These are phyloP conservation scores for Curvularia lunata DNA, from an alignment of 2,329 filamentous ascomycete species.

Conservation along the genomic window DNA sequence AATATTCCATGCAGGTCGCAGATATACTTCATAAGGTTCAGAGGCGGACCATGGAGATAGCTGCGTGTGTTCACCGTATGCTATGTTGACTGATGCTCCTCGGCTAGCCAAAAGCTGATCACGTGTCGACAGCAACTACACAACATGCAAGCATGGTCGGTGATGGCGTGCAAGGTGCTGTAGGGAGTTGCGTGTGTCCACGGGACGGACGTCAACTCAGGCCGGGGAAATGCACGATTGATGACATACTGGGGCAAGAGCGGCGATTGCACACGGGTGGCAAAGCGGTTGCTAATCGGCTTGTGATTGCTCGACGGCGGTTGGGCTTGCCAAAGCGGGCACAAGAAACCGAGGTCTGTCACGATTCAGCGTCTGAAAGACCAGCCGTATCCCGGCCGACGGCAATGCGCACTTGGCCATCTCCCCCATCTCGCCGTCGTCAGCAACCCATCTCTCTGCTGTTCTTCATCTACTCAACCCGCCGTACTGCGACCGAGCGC, in stretches of 20 bases:
- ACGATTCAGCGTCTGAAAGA: slow-evolving; percentile 28
- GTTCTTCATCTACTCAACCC: background rate
- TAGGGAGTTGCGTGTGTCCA: background rate
- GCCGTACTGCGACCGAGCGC: slow-evolving; percentile 5
- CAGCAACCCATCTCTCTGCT: background rate
- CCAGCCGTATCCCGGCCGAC: slow-evolving; percentile 27
- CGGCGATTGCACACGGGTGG: slow-evolving; percentile 1
- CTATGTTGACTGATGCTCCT: slow-evolving; percentile 36
- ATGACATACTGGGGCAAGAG: slow-evolving; percentile 5
- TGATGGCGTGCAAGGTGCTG: background rate
- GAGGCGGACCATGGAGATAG: slow-evolving; percentile 44
- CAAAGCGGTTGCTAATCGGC: slow-evolving; percentile 14
- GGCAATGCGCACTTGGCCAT: slow-evolving; percentile 2
- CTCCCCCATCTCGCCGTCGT: background rate
- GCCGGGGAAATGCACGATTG: background rate
- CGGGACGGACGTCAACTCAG: background rate
- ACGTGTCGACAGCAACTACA: background rate
- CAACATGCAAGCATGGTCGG: background rate
- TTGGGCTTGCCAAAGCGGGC: slow-evolving; percentile 33
- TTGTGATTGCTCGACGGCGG: slow-evolving; percentile 13
- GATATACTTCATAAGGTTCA: too few relatives aligned
- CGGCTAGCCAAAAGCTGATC: background rate
- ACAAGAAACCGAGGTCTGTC: slow-evolving; percentile 33
- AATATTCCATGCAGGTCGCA: too few relatives aligned
- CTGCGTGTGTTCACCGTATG: slow-evolving; percentile 50